Base-by-base conservation (phyloP, 2,329 filamentous ascomycete genomes). In the Emergomyces africanus region DNA sequence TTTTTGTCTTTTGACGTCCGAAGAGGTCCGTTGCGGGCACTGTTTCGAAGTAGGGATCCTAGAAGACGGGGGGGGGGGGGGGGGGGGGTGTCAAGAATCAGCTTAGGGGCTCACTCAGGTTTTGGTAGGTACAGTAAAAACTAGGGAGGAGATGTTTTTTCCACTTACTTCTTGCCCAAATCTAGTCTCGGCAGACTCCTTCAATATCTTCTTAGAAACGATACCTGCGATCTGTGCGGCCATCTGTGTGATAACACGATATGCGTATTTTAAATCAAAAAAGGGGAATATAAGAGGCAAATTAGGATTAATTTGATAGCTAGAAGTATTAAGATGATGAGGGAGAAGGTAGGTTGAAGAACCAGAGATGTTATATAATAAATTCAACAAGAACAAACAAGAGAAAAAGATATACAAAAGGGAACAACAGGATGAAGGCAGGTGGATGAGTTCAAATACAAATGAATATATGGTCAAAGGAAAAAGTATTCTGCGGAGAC, bases 1-100 rank as follows among this genome's bases (percentile, higher is more conserved):
- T 95, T 78, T 90, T 92, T 60, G 81, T 79, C 71, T 90, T 95
- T 30, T 58, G 60, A 67, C 83, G 84, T 41, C 73, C 81, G 30
- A 85, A 83, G 48, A 88, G 77, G 63, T 84, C 81, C 9, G 87
- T 88, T 48, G 91, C 86, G 25, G 86, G 84, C 41, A 96, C 84
- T 65, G 84, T 80, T 71, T 95, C 89, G 67, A 91, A 95, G 76
- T 90, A 96, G 5, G 91, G 90, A 70, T 97, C 91, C 89, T 96
- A 67, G 33, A 49, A 61, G 63, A 60, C 57, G 39, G 20, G 18
- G n/a, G n/a, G n/a, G n/a, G n/a, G n/a, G n/a, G n/a, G n/a, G n/a
- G n/a, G n/a, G n/a, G n/a, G n/a, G n/a, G 6, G 15, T 18, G 51
- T 48, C 20, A 10, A 41, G 23, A 14, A 20, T 53, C 18, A 57